Evolutionary conservation across 2,329 filamentous ascomycete species (phyloP).

Genomic region (Nakataea oryzae): DNA sequence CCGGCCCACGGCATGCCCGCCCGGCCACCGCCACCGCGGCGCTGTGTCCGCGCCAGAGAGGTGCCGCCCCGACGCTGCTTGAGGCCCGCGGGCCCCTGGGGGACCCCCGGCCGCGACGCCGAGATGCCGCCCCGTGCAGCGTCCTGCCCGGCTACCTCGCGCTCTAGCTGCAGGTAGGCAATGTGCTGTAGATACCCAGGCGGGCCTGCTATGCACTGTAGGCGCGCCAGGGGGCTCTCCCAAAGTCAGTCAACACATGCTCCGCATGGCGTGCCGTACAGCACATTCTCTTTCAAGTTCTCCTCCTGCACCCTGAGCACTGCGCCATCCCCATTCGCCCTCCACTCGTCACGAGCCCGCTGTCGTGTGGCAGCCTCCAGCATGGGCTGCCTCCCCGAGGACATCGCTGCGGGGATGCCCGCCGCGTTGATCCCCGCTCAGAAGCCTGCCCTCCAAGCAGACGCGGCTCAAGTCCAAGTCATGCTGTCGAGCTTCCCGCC

Average conservation of each 20-base stretch:
- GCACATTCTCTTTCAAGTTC: neutral
- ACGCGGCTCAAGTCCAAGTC: slow-evolving; percentile 11
- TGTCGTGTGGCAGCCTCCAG: neutral
- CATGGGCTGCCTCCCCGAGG: slow-evolving; percentile 16
- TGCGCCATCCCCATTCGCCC: neutral
- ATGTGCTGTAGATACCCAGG: too few relatives aligned
- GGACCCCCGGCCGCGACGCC: neutral
- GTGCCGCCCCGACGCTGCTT: neutral
- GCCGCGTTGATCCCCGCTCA: slow-evolving; percentile 22
- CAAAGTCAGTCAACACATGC: neutral
- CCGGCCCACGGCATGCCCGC: neutral
- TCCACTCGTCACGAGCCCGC: neutral
- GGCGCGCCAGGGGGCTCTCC: neutral
- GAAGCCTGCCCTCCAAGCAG: slow-evolving; percentile 16
- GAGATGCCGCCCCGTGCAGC: neutral
- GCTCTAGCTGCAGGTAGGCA: neutral
- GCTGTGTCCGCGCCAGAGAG: neutral
- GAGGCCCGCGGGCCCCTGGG: too few relatives aligned
- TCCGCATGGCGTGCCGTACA: neutral
- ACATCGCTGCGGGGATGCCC: slow-evolving; percentile 25
- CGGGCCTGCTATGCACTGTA: too few relatives aligned
- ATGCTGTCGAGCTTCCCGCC: slow-evolving; percentile 51
- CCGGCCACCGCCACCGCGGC: neutral
- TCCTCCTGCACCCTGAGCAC: neutral
- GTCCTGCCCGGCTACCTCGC: neutral